Base-by-base conservation (phyloP, 768 basidiomycete species). In the Suillus ampliporus region DNA sequence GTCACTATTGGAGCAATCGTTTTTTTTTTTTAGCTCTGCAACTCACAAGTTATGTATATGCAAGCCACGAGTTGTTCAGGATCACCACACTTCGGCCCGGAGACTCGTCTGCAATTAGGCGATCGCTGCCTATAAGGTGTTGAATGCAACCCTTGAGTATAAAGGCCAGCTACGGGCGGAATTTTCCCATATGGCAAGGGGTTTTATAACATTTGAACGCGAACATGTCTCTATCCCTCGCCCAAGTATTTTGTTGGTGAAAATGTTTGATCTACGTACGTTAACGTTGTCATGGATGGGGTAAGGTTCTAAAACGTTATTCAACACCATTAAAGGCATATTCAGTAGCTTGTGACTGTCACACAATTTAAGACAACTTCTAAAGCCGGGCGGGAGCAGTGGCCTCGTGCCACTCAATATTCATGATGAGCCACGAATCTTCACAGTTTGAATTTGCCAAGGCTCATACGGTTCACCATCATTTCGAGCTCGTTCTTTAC, bases 51-150 rank as follows among this genome's bases (percentile, higher is more conserved):
- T 17, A 17, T 23, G 46, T 15, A 26, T 26, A 47, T 23, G 15
- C 47, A 28, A 17, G 26, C 47, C 47, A 48, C 26, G 47, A 48
- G 47, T 48, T 48, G 9, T 48, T 48, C 47, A 28, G 28, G 48
- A 50, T 50, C 19, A 51, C 4, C 28, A 51, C 50, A 6, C 28
- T 51, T 31, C 28, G 17, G 10, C 28, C 50, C 50, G 28, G 28
- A 31, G 50, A 51, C 19, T 51, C 28, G 19, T 31, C 17, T 19
- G 19, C 19, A 9, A n/a, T n/a, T n/a, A n/a, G n/a, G 9, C 28
- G 48, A 50, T 50, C 28, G 9, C 17, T 31, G 31, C 6, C 31
- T 3, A 31, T 31, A 6, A 31, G 31, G 31, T 31, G 31, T 31
- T 31, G 31, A 31, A 31, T 31, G 31, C 31, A 31, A 31, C 31